Base-by-base conservation (phyloP, 2,329 filamentous ascomycete genomes). In the Apiospora saccharicola region DNA sequence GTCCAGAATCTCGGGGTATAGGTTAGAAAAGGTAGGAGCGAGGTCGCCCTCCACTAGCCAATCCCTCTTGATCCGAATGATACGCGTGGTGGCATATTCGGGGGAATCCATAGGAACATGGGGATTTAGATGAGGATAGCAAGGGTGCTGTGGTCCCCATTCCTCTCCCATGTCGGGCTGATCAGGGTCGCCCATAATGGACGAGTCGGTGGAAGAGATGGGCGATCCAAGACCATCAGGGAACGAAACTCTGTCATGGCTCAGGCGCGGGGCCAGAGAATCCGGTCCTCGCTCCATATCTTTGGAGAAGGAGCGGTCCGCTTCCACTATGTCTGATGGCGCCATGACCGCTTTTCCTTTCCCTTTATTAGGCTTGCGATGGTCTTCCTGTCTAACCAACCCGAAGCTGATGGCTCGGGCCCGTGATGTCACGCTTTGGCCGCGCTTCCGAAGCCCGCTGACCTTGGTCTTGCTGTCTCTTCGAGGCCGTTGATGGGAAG, bases 1-100 rank as follows among this genome's bases (percentile, higher is more conserved):
- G 76, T 98, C 95, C 10, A 99, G 86, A 72, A 99, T 97, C 80
- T 99, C 96, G 0, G 96, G 96, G 78, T 99, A 99, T 3, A 98
- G 86, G 78, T 98, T 98, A 22, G 94, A 96, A 80, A 97, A 98
- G 0, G 95, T 94, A 0, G 96, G 96, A 1, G 95, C 96, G 41
- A 98, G 85, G 81, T 99, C 96, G 47, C 96, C 96, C 73, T 92
- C 90, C 43, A 95, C 83, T 83, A 98, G 92, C 93, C 95, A 99
- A 82, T 99, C 96, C 57, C 96, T 90, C 72, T 92, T 91, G 74
- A 99, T 92, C 22, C 96, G 92, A 78, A 99, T 98, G 75, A 99
- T 93, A 72, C 96, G 92, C 1, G 96, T 99, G 8, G 87, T 90
- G 67, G 87, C 83, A 79, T 94, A 94, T 75, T 97, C 90, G 19